Base-by-base conservation (phyloP, 345 rosid genomes). In the Syzygium aromaticum region DNA sequence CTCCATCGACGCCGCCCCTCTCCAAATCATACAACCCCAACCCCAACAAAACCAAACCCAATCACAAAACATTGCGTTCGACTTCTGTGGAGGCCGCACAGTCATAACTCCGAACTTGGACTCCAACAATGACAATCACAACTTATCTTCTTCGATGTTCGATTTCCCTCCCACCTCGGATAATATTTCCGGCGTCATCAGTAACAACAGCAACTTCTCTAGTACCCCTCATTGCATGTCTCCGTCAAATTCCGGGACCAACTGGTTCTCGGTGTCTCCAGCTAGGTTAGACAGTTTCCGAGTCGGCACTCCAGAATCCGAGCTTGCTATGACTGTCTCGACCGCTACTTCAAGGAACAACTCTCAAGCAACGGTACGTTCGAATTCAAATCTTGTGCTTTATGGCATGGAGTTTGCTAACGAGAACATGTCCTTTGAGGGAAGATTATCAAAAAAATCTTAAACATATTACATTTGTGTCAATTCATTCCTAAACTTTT, bases 81-180 rank as follows among this genome's bases (percentile, higher is more conserved):
- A 87, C 77, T 84, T 88, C 54, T 53, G 51, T 40, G 52, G 86
- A 46, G 90, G 86, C 84, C 93, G 90, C 77, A 87, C 86, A 57
- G 85, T 90, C 38, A 78, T 86, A 38, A 91, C 94, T 11, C 88
- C 88, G 67, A 88, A 88, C 54, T 77, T 87, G 49, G 89, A 89
- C 73, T 64, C 52, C 77, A 80, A 85, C 56, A 85, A 73, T 54
- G 87, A 23, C 46, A 86, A 52, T 15, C 46, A 43, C 46, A 43
- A 43, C 46, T 43, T 43, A 43, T 43, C 46, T 43, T 43, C 46
- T 43, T 43, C 7, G 46, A 43, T 43, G 46, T 43, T 43, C 7
- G 1, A 43, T 43, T 43, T 5, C 46, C 7, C 7, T 43, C 46
- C 8, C 61, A 19, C 89, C 25, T 88, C 88, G 9, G 64, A 82